Evolutionary conservation across 2,329 filamentous ascomycete genomes (phyloP).

Genomic region (Emmonsia crescens): DNA sequence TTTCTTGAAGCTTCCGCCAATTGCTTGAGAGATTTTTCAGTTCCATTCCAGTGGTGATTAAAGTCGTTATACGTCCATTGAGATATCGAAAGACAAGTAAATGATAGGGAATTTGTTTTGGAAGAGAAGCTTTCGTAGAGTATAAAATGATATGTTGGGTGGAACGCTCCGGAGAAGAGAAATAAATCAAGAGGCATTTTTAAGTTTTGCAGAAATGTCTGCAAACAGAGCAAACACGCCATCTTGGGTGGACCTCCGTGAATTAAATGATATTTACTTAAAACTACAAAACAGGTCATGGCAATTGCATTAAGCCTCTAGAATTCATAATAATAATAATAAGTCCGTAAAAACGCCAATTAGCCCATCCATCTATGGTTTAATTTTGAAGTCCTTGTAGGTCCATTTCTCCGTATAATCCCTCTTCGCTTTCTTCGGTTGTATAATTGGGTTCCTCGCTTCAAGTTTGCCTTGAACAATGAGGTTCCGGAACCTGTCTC

Average conservation of each 20-base stretch:
- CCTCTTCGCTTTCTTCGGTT: slow-evolving; percentile 70
- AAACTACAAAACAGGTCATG: not conserved
- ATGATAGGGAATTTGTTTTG: not conserved
- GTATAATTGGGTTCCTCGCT: slow-evolving; percentile 63
- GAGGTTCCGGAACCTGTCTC: slow-evolving; percentile 82
- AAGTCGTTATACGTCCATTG: not conserved
- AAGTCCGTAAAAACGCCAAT: not conserved
- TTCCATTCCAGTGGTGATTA: slow-evolving; percentile 28
- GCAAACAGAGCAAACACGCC: slow-evolving; percentile 12
- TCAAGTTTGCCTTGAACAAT: slow-evolving; percentile 85
- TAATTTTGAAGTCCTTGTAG: slow-evolving; percentile 79
- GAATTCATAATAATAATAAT: not conserved
- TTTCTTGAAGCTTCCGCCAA: slow-evolving; percentile 41
- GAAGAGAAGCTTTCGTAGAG: not conserved
- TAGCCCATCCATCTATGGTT: not conserved
- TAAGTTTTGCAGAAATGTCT: not conserved
- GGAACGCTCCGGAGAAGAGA: not conserved
- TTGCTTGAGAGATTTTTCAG: slow-evolving; percentile 37
- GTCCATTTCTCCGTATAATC: slow-evolving; percentile 92
- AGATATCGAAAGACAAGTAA: not conserved
- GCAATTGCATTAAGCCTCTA: not conserved
- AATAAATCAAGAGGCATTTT: not conserved
- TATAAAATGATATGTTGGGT: not conserved
- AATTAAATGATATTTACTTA: not conserved
- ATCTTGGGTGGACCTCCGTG: not conserved